phyloP scores from a whole-genome alignment of 140 eudicot species.

The Anethum foeniculum region DNA sequence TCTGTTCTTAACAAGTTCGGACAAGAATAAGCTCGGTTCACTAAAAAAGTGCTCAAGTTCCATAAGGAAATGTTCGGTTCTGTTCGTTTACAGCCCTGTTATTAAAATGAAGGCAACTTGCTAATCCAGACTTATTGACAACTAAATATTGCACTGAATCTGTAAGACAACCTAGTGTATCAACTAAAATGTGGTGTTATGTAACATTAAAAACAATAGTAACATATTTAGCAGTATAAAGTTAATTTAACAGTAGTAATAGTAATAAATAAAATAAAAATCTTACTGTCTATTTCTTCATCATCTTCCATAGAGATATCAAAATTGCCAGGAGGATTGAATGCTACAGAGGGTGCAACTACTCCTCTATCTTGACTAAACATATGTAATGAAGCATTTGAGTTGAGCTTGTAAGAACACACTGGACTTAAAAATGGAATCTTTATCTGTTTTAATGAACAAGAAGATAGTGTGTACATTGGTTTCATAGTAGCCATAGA shows the following conservation, averaged over 20 bases:
- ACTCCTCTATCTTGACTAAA: slow-evolving; percentile 24
- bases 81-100: background rate
- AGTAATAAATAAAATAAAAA: background rate
- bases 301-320: slow-evolving; percentile 72
- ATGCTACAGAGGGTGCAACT: slow-evolving; percentile 57
- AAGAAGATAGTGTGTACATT: slow-evolving; percentile 28
- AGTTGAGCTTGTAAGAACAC: slow-evolving; percentile 29
- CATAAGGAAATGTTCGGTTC: background rate
- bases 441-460: slow-evolving; percentile 28
- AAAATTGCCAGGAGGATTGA: slow-evolving; percentile 75
- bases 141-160: too few relatives aligned
- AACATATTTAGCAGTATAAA: background rate
- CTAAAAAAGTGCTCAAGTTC: background rate
- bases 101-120: too few relatives aligned
- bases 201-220: too few relatives aligned
- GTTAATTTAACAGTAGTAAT: too few relatives aligned
- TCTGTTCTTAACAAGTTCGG: too few relatives aligned
- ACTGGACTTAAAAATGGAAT: slow-evolving; percentile 26
- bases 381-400: slow-evolving; percentile 19
- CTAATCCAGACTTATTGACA: too few relatives aligned
- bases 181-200: background rate
- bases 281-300: slow-evolving; percentile 44
- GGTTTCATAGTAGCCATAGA: slow-evolving; percentile 51
- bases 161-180: background rate
- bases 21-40: background rate